phyloP scores from a whole-genome alignment of 2,329 filamentous ascomycete species.

The Bipolaris zeicola region DNA sequence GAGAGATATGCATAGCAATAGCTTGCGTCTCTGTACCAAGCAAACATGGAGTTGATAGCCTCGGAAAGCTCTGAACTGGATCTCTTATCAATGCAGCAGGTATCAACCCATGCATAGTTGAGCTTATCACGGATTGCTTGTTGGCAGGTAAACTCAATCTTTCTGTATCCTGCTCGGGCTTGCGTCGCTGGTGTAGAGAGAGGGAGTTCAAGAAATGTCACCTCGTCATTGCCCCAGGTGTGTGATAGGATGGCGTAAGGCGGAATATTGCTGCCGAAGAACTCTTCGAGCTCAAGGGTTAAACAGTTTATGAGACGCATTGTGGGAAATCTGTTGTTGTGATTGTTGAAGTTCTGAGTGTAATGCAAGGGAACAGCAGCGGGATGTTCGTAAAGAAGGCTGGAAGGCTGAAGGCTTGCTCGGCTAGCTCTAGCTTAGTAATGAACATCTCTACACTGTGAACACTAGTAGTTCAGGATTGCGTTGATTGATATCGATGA shows the following conservation, averaged over 20 bases:
- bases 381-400: neutral
- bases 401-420: neutral
- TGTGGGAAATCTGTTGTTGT: neutral
- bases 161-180: neutral
- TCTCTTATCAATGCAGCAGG: constrained; percentile 14
- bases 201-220: neutral
- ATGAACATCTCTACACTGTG: neutral
- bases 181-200: neutral
- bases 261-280: neutral
- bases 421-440: neutral
- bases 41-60: constrained; percentile 10
- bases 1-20: constrained; percentile 13
- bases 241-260: neutral
- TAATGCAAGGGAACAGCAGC: neutral
- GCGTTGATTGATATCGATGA: neutral
- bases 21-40: constrained; percentile 1
- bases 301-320: constrained; percentile 3
- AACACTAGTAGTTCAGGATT: too few species aligned
- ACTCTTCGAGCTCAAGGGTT: constrained; percentile 1
- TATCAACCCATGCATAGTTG: constrained; percentile 9
- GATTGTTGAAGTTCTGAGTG: neutral
- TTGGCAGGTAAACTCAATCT: neutral
- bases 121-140: neutral
- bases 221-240: constrained; percentile 2
- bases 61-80: constrained; percentile 12